Conservation (phyloP, 768 basidiomycete genomes). For the Agaricus subrufescens region DNA sequence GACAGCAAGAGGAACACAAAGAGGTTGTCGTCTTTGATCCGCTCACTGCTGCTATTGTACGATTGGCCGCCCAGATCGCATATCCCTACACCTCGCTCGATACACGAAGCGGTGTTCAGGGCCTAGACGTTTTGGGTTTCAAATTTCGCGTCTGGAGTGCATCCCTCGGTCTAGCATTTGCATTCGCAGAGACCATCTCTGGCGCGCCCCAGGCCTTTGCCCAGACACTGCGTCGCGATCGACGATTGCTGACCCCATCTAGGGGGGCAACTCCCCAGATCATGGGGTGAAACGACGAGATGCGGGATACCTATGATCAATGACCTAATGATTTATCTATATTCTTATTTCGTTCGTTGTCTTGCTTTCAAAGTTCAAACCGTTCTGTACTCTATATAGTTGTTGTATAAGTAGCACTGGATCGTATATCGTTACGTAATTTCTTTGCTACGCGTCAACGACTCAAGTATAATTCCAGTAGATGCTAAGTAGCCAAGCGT, state of each 20-base stretch:
- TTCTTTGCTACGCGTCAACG: neutral
- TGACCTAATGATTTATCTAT: conserved; percentile 1
- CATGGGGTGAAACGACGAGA: neutral
- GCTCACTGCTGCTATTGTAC: conserved; percentile 58
- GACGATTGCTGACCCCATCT: conserved; percentile 9
- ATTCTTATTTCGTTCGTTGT: conserved; percentile 12
- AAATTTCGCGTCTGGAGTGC: conserved; percentile 55
- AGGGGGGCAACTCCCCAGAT: conserved; percentile 1
- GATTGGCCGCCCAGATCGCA: conserved; percentile 55
- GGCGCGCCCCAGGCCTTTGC: conserved; percentile 36
- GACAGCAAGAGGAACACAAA: neutral
- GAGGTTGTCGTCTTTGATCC: conserved; percentile 44
- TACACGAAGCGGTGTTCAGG: conserved; percentile 20
- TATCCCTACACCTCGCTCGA: conserved; percentile 43
- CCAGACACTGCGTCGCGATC: conserved; percentile 23
- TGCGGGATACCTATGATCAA: conserved; percentile 3
- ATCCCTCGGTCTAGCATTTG: conserved; percentile 53
- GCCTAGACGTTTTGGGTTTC: conserved; percentile 51
- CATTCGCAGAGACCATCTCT: conserved; percentile 63
- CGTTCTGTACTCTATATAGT: conserved; percentile 7
- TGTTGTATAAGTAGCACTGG: conserved; percentile 3
- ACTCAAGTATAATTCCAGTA: neutral
- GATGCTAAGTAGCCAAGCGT: too few relatives aligned
- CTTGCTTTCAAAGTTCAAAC: conserved; percentile 8
- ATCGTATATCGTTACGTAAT: neutral